Percentiles rank a stretch among this genome's conserved stretches.
Evolutionary conservation across 202 grass and related monocot species (phyloP).

Genomic region (Elaeis oleifera): DNA sequence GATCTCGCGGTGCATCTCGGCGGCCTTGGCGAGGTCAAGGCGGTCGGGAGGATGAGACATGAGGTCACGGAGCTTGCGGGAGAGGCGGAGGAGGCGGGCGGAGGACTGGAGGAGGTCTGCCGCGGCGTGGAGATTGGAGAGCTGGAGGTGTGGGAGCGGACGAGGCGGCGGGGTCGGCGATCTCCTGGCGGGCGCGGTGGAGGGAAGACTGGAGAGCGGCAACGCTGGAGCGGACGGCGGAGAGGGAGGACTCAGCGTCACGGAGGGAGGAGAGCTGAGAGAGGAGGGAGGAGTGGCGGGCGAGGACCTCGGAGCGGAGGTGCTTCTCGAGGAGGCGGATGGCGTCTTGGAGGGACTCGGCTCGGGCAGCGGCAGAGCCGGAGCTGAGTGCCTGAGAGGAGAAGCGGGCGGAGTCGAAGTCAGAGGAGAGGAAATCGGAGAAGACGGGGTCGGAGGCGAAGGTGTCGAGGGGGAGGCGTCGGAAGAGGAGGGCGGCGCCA

Average conservation of each 20-base stretch:
- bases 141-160: slow-evolving; percentile 66
- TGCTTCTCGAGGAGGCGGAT: slow-evolving; percentile 66
- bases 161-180: slow-evolving; percentile 55
- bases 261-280: slow-evolving; percentile 87
- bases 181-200: slow-evolving; percentile 61
- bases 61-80: slow-evolving; percentile 53
- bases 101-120: slow-evolving; percentile 85
- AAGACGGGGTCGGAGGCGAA: slow-evolving; percentile 92
- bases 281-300: slow-evolving; percentile 77
- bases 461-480: slow-evolving; percentile 56
- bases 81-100: slow-evolving; percentile 69
- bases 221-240: slow-evolving; percentile 57
- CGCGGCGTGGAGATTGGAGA: slow-evolving; percentile 72
- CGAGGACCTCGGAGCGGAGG: slow-evolving; percentile 79
- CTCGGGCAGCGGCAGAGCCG: slow-evolving; percentile 71
- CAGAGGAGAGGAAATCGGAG: slow-evolving; percentile 75
- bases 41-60: slow-evolving; percentile 18
- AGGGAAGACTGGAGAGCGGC: slow-evolving; percentile 62
- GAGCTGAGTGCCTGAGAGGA: slow-evolving; percentile 89
- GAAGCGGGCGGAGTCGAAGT: slow-evolving; percentile 76
- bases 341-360: slow-evolving; percentile 82
- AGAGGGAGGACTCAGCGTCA: slow-evolving; percentile 59
- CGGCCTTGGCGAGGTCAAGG: slow-evolving; percentile 68
- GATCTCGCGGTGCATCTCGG: slow-evolving; percentile 86
- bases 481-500: slow-evolving; percentile 5